A percentile compares a stretch with the other conserved stretches of the same genome.
Conservation (phyloP, 805 yeast species). For the Pichia ethanolica region DNA sequence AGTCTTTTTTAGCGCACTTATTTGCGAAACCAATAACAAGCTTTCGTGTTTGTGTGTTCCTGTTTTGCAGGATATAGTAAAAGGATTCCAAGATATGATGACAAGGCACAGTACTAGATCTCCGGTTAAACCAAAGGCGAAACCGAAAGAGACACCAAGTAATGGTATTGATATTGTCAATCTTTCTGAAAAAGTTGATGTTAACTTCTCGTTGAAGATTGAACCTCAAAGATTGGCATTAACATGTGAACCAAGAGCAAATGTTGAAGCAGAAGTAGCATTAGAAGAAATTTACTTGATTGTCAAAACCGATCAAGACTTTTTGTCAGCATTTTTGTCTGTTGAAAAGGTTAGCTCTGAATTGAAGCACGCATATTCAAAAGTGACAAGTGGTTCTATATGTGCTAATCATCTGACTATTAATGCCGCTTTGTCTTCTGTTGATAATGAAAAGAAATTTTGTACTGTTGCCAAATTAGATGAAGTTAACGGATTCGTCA, state of each 20-base stretch:
- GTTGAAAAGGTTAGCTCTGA: slow-evolving; percentile 58
- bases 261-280: slow-evolving; percentile 79
- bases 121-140: background rate
- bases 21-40: slow-evolving; percentile 65
- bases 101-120: slow-evolving; percentile 28
- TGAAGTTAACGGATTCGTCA: slow-evolving; percentile 55
- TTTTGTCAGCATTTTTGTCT: slow-evolving; percentile 35
- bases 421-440: slow-evolving; percentile 41
- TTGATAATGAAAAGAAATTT: slow-evolving; percentile 30
- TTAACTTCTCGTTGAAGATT: slow-evolving; percentile 55
- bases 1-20: slow-evolving; percentile 45
- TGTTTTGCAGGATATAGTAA: slow-evolving; percentile 52
- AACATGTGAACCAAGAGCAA: slow-evolving; percentile 92
- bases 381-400: slow-evolving; percentile 78
- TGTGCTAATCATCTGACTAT: slow-evolving; percentile 39
- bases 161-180: slow-evolving; percentile 32
- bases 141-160: background rate
- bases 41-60: slow-evolving; percentile 75
- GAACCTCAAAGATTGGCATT: slow-evolving; percentile 69
- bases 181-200: slow-evolving; percentile 47
- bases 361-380: slow-evolving; percentile 83
- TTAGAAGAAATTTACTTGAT: slow-evolving; percentile 59
- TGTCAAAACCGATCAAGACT: slow-evolving; percentile 42
- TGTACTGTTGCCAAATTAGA: slow-evolving; percentile 44
- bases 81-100: slow-evolving; percentile 43